Evolutionary conservation across 768 basidiomycete species (phyloP).

Genomic region (Exsudoporus frostii): DNA sequence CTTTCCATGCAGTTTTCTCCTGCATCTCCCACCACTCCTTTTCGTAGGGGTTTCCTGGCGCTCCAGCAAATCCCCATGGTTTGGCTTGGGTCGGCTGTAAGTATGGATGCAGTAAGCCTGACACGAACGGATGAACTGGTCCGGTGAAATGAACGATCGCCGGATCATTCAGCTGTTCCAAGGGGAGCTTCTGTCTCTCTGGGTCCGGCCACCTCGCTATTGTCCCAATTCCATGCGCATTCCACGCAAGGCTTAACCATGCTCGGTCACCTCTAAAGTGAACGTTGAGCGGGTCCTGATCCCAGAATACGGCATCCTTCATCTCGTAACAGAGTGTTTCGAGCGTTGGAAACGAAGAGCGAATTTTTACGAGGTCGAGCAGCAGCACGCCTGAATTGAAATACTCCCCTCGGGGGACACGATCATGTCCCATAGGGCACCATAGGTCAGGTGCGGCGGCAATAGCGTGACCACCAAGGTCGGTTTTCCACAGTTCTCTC

Average conservation of each 20-base stretch:
- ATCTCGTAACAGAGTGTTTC: background rate
- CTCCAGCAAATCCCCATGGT: constrained; percentile 50
- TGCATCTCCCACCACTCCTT: constrained; percentile 45
- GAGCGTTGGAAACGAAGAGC: background rate
- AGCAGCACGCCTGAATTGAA: background rate
- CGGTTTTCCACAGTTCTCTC: background rate
- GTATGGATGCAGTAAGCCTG: background rate
- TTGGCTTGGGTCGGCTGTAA: constrained; percentile 31
- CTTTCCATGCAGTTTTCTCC: constrained; percentile 42
- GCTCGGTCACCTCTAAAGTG: background rate
- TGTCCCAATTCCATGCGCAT: background rate
- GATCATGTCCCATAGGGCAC: background rate
- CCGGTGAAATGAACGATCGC: background rate
- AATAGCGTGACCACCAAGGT: background rate
- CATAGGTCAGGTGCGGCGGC: background rate
- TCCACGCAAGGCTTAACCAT: background rate
- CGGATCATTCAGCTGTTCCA: background rate
- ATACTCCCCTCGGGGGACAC: background rate
- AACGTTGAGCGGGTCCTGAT: background rate
- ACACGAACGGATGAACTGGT: background rate
- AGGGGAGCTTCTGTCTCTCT: background rate
- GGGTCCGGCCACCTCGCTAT: background rate
- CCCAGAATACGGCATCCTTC: background rate
- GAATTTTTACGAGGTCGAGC: background rate
- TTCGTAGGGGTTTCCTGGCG: constrained; percentile 47